Conservation (phyloP, 345 rosid genomes). For the Citrus trifoliata region DNA sequence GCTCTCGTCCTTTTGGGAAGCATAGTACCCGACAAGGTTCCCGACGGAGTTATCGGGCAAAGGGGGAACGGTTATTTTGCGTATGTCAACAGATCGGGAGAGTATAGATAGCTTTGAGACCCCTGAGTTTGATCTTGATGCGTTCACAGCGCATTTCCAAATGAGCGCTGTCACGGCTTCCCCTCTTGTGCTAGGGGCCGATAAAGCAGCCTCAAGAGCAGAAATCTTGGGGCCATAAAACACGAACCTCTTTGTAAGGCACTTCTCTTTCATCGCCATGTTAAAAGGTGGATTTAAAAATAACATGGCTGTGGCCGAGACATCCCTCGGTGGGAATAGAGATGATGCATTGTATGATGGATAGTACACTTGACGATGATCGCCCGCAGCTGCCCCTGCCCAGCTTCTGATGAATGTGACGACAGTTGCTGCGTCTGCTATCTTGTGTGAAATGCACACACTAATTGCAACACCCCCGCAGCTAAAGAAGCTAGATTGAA, state of each 20-base stretch:
- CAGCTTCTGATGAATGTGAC: slow-evolving; percentile 22
- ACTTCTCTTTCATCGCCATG: not conserved
- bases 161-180: slow-evolving; percentile 25
- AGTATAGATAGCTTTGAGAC: not conserved
- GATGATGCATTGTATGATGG: not conserved
- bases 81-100: slow-evolving; percentile 4
- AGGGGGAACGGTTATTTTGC: slow-evolving; percentile 4
- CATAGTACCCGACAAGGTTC: not conserved
- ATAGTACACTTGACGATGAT: not conserved
- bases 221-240: slow-evolving; percentile 10
- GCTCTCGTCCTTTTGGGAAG: not conserved
- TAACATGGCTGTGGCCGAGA: not conserved
- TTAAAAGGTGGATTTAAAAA: not conserved
- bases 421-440: slow-evolving; percentile 19
- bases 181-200: not conserved
- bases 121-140: slow-evolving; percentile 1
- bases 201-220: not conserved
- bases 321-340: not conserved
- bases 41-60: slow-evolving; percentile 9
- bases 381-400: slow-evolving; percentile 13
- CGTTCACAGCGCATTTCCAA: slow-evolving; percentile 14
- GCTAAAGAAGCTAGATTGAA: slow-evolving; percentile 27
- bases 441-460: slow-evolving; percentile 18
- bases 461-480: slow-evolving; percentile 30
- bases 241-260: slow-evolving; percentile 15